These are phyloP conservation scores for Melampsora larici-populina DNA, from an alignment of 1,284 basidiomycete genomes.

Conservation along the genomic window DNA sequence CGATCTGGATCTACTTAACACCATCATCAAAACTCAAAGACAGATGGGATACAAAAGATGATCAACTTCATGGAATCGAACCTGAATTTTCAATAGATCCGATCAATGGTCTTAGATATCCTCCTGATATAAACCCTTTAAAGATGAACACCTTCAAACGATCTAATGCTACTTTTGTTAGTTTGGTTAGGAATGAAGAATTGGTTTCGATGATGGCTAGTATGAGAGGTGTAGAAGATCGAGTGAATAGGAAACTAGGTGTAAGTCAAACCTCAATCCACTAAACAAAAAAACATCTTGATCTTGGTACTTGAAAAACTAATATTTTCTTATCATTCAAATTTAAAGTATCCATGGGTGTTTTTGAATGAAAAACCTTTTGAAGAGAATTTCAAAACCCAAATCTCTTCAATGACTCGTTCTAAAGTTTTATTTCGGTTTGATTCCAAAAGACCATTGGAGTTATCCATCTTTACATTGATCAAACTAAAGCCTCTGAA, in stretches of 20 bases:
- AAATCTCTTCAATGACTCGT: slow-evolving; percentile 50
- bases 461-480: slow-evolving; percentile 50
- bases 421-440: slow-evolving; percentile 50
- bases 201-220: slow-evolving; percentile 11
- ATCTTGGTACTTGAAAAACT: too few relatives aligned
- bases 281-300: too few relatives aligned
- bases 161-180: slow-evolving; percentile 4
- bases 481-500: slow-evolving; percentile 48
- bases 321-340: not conserved
- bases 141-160: not conserved
- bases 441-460: slow-evolving; percentile 50
- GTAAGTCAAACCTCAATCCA: too few relatives aligned
- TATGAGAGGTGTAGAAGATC: slow-evolving; percentile 20
- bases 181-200: slow-evolving; percentile 21
- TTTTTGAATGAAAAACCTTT: slow-evolving; percentile 47
- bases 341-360: slow-evolving; percentile 20
- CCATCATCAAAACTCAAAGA: not conserved
- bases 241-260: slow-evolving; percentile 21
- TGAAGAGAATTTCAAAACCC: slow-evolving; percentile 50
- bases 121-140: slow-evolving; percentile 9
- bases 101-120: slow-evolving; percentile 10
- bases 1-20: not conserved
- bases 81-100: not conserved
- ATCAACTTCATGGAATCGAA: not conserved
- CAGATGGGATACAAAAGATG: not conserved